Evolutionary conservation across 2,329 filamentous ascomycete species (phyloP), one percentile per base, ranked within the genome.

Genomic region (Capronia epimyces): DNA sequence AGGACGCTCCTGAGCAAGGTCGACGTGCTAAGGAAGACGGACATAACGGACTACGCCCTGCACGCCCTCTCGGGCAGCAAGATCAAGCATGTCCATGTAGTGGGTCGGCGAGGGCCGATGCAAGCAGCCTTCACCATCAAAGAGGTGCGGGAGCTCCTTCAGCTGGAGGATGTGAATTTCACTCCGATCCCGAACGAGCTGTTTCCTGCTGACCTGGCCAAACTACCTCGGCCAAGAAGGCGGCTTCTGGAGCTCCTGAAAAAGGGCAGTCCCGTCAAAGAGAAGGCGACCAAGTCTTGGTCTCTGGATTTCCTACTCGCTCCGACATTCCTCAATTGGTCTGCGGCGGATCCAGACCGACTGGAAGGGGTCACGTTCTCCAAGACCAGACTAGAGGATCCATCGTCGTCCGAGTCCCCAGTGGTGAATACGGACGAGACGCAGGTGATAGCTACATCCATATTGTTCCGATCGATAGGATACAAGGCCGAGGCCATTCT

Each of bases 111-210:
- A 64, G 93, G 93, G 0, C 89, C 90, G 1, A 78, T 95, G 75
- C 89, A 95, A 76, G 91, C 89, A 20, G 83, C 93, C 1, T 97
- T 95, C 63, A 96, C 91, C 0, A 95, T 95, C 66, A 97, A 96
- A 68, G 93, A 98, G 71, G 73, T 89, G 13, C 82, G 93, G 29
- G 93, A 98, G 68, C 73, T 98, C 3, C 83, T 95, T 71, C 85
- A 86, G 43, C 76, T 97, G 2, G 78, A 81, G 0, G 73, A 73
- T 0, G 84, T 94, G 8, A 78, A 76, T 12, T 94, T 95, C 63
- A 77, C 83, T 48, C 80, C 85, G 1, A 75, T 91, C 22, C 78
- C 87, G 48, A 67, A 72, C 52, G 72, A 77, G 1, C 72, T 95
- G 5, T 74, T 93, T 41, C 89, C 89, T 0, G 63, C 76, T 0